Base-by-base conservation (phyloP, 2,329 filamentous ascomycete species). In the Cryphonectria radicalis region DNA sequence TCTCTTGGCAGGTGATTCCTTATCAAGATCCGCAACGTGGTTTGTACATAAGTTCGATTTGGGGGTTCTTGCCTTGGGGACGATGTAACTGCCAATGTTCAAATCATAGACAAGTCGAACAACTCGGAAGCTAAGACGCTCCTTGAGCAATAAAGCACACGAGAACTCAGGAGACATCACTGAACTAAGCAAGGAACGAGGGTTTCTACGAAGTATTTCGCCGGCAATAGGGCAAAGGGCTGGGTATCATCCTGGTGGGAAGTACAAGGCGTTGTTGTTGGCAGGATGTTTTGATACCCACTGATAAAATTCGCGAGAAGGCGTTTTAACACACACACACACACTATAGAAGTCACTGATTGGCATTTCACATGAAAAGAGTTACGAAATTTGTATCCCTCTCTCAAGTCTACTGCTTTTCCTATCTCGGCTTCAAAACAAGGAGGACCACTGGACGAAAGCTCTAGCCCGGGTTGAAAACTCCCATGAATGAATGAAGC, bases 371-470 rank as follows among this genome's bases (percentile, higher is more conserved):
- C 5, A 50, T 50, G 19, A 19, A 19, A 59, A 59, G n/a, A 7
- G 35, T 19, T 6, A 43, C 55, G 32, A 17, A 14, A 46, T 28
- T 64, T 64, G 63, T 68, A 43, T 57, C 63, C 53, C 64, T 71
- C 66, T 32, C 32, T 32, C 32, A 32, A 70, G 40, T 57, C 69
- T 66, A 57, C 65, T 65, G 46, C 46, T 73, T 57, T 68, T 53
- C 63, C 57, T 73, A 68, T 73, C 63, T 66, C 55, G 50, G 40
- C 32, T 28, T 68, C 50, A 69, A 53, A 60, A 65, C 68, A 43
- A 50, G 57, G 62, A 63, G 65, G 64, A 67, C 57, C 65, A 65
- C 60, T 66, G 46, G 60, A 72, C 55, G 32, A 65, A 71, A 67
- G 59, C 50, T 68, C 63, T 70, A 69, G 59, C 22, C 22, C 42